Evolutionary conservation across 75 land plant species (phyloP).

Genomic region (Cupressus sempervirens): DNA sequence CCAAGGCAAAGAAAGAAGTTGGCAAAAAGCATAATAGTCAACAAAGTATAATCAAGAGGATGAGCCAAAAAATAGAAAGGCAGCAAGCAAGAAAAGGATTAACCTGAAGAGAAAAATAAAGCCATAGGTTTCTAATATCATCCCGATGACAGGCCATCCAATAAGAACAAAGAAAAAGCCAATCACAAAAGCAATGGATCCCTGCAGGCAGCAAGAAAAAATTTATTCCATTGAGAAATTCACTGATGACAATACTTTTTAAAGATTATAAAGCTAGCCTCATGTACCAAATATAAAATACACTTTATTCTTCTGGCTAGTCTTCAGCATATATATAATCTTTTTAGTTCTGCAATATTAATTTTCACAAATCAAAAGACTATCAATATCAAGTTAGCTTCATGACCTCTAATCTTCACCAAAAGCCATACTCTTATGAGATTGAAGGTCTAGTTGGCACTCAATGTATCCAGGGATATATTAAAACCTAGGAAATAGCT

Average conservation of each 20-base stretch:
- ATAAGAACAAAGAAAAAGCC: constrained; percentile 87
- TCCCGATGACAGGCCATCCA: constrained; percentile 92
- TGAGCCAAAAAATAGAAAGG: neutral
- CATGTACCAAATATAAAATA: neutral
- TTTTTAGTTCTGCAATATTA: neutral
- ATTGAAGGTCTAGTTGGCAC: neutral
- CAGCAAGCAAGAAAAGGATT: neutral
- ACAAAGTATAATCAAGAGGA: neutral
- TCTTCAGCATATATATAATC: neutral
- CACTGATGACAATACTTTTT: neutral
- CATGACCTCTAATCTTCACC: neutral
- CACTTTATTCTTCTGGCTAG: neutral
- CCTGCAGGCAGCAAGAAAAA: constrained; percentile 36
- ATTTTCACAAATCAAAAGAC: neutral
- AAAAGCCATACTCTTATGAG: neutral
- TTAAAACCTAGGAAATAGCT: neutral
- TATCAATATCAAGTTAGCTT: neutral
- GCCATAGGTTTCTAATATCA: constrained; percentile 95
- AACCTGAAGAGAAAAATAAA: constrained; percentile 91
- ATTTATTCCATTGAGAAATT: neutral
- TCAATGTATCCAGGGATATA: neutral
- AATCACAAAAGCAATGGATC: constrained; percentile 75
- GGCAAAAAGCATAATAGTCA: neutral
- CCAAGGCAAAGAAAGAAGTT: neutral
- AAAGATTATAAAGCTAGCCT: neutral